Percentiles rank a stretch among this genome's conserved stretches.
Conservation (phyloP, 768 basidiomycete genomes). For the Saitozyma sp. region DNA sequence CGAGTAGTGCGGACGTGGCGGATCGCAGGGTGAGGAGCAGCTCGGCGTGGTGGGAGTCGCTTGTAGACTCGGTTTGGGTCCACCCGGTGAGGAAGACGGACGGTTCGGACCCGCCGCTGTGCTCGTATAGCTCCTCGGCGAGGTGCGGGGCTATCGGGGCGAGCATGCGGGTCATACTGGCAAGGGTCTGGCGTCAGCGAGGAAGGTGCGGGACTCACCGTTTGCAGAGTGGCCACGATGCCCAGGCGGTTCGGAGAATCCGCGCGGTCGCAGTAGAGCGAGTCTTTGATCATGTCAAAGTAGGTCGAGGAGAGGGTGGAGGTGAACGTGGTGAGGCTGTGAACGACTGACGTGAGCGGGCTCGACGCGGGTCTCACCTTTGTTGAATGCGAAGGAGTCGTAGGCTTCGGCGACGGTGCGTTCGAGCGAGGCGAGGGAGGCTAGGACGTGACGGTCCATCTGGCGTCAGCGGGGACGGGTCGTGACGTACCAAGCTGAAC, state of each 20-base stretch:
- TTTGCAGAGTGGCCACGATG: slow-evolving; percentile 69
- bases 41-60: neutral
- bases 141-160: slow-evolving; percentile 88
- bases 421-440: slow-evolving; percentile 75
- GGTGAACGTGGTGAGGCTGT: slow-evolving; percentile 70
- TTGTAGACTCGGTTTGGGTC: slow-evolving; percentile 53
- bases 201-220: slow-evolving; percentile 55
- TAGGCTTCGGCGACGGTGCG: slow-evolving; percentile 68
- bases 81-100: slow-evolving; percentile 77
- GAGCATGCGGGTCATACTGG: slow-evolving; percentile 67
- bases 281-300: slow-evolving; percentile 88
- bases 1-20: no score
- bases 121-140: slow-evolving; percentile 76
- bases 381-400: slow-evolving; percentile 72
- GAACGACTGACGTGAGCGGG: slow-evolving; percentile 61
- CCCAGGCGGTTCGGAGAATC: slow-evolving; percentile 62
- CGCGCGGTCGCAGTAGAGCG: slow-evolving; percentile 70
- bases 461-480: slow-evolving; percentile 45
- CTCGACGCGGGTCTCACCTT: slow-evolving; percentile 59
- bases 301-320: slow-evolving; percentile 88
- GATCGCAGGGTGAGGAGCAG: slow-evolving; percentile 5
- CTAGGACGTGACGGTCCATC: slow-evolving; percentile 84
- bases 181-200: slow-evolving; percentile 60
- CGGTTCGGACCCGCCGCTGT: slow-evolving; percentile 27
- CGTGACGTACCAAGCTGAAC: slow-evolving; percentile 10